Percentiles rank a stretch among this genome's conserved stretches.
These are phyloP conservation scores for Roridomyces roridus DNA, from an alignment of 768 basidiomycete genomes.

Conservation along the genomic window DNA sequence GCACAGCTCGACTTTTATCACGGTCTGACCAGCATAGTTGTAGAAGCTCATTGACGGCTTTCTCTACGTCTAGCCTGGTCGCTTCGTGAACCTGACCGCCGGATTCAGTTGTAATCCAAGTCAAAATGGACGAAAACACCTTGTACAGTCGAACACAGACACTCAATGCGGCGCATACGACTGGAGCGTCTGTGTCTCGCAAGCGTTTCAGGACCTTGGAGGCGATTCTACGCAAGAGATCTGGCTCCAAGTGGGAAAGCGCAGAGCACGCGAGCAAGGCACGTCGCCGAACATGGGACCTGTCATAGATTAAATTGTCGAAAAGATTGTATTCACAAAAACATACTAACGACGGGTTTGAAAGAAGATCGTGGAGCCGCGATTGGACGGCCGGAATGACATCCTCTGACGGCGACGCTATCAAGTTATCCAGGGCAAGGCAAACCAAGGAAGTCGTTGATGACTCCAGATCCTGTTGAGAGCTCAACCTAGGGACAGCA, in stretches of 20 bases:
- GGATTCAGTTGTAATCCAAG: background rate
- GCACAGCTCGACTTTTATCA: conserved; percentile 18
- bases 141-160: conserved; percentile 33
- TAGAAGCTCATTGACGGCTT: conserved; percentile 24
- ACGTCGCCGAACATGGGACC: conserved; percentile 64
- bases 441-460: conserved; percentile 60
- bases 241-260: conserved; percentile 53
- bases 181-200: conserved; percentile 48
- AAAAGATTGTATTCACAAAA: conserved; percentile 16
- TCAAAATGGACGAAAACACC: conserved; percentile 21
- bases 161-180: conserved; percentile 53
- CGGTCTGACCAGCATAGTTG: conserved; percentile 19
- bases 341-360: conserved; percentile 77
- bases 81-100: conserved; percentile 12
- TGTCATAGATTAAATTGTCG: conserved; percentile 33
- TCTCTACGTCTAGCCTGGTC: conserved; percentile 8
- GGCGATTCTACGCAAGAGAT: conserved; percentile 51
- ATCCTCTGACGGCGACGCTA: conserved; percentile 64
- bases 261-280: conserved; percentile 64
- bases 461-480: conserved; percentile 73
- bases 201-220: conserved; percentile 46
- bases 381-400: conserved; percentile 78
- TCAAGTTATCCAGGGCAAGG: conserved; percentile 75
- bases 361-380: conserved; percentile 68
- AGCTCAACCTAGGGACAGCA: background rate